These are phyloP conservation scores for Meyerozyma sp. DNA, from an alignment of 1,139 yeast species.

Conservation along the genomic window DNA sequence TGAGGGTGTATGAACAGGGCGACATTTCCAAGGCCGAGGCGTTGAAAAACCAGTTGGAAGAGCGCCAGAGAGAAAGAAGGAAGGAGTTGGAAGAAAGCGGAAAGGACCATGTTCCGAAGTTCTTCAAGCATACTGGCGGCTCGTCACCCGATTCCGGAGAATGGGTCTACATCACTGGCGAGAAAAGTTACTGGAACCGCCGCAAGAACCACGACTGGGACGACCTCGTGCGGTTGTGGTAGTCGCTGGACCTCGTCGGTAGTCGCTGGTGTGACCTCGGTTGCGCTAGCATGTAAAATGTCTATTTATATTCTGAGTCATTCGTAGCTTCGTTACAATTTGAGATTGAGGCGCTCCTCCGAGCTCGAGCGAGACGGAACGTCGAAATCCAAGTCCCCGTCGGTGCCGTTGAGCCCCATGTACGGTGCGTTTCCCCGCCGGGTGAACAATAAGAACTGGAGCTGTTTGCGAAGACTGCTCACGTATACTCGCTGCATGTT, in stretches of 20 bases:
- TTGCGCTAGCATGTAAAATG: neutral
- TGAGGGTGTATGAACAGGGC: conserved; percentile 66
- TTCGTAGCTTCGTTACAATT: conserved; percentile 1
- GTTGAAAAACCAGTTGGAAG: conserved; percentile 66
- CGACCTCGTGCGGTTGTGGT: conserved; percentile 52
- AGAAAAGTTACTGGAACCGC: conserved; percentile 74
- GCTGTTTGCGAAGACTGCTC: conserved; percentile 45
- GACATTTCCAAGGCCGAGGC: conserved; percentile 65
- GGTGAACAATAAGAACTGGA: conserved; percentile 43
- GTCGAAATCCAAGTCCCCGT: neutral
- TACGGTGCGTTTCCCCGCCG: conserved; percentile 15
- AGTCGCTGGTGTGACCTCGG: too few relatives aligned
- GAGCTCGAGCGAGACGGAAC: neutral
- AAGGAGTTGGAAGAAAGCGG: conserved; percentile 46
- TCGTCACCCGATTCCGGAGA: conserved; percentile 37
- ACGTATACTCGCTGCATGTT: conserved; percentile 41
- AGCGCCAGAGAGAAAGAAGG: conserved; percentile 74
- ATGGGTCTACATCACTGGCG: conserved; percentile 61
- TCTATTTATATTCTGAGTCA: neutral
- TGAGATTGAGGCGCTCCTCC: conserved; percentile 2
- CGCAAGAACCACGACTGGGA: conserved; percentile 59
- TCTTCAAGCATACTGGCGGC: conserved; percentile 50
- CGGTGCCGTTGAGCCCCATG: neutral
- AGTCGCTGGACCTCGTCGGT: too few relatives aligned
- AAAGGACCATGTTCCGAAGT: conserved; percentile 49